phyloP scores from a whole-genome alignment of 805 yeast species.

The Zygosaccharomyces gambellarensis region DNA sequence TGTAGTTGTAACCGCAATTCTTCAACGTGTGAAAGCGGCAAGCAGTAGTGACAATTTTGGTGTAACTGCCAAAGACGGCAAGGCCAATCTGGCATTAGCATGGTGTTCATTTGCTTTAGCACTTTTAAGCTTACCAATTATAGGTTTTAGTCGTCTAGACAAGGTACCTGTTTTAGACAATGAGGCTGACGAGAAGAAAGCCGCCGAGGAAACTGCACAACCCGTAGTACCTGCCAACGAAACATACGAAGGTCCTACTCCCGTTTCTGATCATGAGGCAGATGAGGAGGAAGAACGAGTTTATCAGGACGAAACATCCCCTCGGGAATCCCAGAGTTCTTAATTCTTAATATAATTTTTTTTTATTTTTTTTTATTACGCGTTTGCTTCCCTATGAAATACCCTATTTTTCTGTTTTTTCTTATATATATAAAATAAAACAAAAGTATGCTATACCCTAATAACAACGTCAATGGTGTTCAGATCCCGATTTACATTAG shows the following conservation, averaged over 20 bases:
- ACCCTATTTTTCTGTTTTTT: background rate
- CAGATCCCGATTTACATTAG: background rate
- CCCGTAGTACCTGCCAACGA: background rate
- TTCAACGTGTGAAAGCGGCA: constrained; percentile 32
- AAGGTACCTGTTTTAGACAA: background rate
- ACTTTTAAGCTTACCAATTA: constrained; percentile 15
- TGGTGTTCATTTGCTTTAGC: constrained; percentile 32
- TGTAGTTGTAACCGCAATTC: constrained; percentile 27
- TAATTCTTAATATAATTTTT: background rate
- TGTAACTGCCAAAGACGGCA: constrained; percentile 24
- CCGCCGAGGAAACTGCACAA: background rate
- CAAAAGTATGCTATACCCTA: background rate
- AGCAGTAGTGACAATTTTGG: constrained; percentile 29
- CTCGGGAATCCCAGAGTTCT: background rate
- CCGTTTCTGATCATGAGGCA: background rate
- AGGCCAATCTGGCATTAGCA: constrained; percentile 27
- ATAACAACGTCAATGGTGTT: background rate
- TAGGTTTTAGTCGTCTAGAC: background rate
- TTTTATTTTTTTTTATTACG: background rate
- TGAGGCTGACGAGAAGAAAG: background rate
- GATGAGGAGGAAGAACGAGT: background rate
- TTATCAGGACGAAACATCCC: background rate
- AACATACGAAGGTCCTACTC: background rate
- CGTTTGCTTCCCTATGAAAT: background rate
- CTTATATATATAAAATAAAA: no score